Conservation (phyloP, 495 filamentous ascomycete genomes). For the Margaritispora aquatica region DNA sequence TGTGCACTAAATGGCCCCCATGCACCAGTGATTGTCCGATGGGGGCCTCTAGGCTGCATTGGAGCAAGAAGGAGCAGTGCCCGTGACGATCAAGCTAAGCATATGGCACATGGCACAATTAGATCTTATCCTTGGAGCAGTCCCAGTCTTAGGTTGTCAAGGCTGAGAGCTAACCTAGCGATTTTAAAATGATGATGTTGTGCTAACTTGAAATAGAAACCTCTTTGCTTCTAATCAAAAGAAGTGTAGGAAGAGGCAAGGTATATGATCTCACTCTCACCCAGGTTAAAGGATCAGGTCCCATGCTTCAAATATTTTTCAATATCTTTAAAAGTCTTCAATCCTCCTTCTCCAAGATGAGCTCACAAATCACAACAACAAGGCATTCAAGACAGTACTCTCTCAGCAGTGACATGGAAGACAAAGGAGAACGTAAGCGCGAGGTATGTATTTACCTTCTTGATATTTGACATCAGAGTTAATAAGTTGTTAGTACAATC, state of each 20-base stretch:
- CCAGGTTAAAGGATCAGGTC: constrained; percentile 11
- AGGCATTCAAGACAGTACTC: constrained; percentile 16
- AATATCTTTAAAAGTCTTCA: constrained; percentile 4
- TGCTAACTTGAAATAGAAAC: constrained; percentile 1
- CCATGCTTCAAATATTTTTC: constrained; percentile 3
- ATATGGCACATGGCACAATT: not conserved
- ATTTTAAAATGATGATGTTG: not conserved
- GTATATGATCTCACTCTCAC: constrained; percentile 18
- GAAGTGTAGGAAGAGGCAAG: constrained; percentile 13
- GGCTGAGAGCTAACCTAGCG: constrained; percentile 9
- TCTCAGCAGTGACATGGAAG: constrained; percentile 21
- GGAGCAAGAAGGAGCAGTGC: not conserved
- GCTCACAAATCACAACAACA: constrained; percentile 9
- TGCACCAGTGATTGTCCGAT: not conserved
- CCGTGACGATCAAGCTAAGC: not conserved
- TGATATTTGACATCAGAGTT: not conserved
- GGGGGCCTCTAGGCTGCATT: not conserved
- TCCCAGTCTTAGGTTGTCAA: constrained; percentile 9
- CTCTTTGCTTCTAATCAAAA: constrained; percentile 3
- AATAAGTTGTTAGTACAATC: constrained; percentile 21
- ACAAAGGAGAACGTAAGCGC: constrained; percentile 29
- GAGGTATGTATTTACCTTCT: constrained; percentile 17
- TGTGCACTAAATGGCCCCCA: not conserved
- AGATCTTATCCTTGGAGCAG: not conserved
- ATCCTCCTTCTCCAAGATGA: constrained; percentile 9